Conservation (phyloP, 495 filamentous ascomycete genomes). For the Poronia punctata region DNA sequence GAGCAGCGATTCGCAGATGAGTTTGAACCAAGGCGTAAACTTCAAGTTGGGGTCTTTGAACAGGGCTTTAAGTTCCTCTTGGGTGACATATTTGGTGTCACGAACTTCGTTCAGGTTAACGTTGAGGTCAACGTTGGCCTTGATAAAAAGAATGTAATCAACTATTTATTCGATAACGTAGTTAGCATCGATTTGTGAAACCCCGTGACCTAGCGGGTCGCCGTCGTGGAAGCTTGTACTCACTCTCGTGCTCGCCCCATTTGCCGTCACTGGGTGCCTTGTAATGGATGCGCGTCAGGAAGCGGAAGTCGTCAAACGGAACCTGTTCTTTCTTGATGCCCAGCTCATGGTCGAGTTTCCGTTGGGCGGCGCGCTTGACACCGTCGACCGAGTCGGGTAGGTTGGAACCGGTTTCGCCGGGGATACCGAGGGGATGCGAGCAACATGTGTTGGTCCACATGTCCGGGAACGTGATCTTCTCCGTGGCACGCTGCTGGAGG, state of each 20-base stretch:
- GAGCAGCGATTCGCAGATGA: slow-evolving; percentile 95
- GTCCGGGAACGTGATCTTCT: slow-evolving; percentile 99
- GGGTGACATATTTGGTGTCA: slow-evolving; percentile 74
- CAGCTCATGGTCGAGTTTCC: slow-evolving; percentile 90
- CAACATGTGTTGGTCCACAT: slow-evolving; percentile 99
- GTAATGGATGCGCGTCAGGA: slow-evolving; percentile 96
- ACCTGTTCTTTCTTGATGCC: slow-evolving; percentile 88
- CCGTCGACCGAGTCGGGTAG: slow-evolving; percentile 73
- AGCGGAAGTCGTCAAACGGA: slow-evolving; percentile 85
- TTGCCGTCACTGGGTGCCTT: slow-evolving; percentile 93
- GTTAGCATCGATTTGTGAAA: slow-evolving; percentile 4
- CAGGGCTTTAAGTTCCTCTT: slow-evolving; percentile 75
- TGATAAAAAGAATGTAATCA: slow-evolving; percentile 98
- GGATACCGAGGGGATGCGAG: slow-evolving; percentile 89
- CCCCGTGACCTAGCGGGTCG: not conserved
- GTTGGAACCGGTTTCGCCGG: slow-evolving; percentile 82
- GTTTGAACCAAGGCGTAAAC: slow-evolving; percentile 99
- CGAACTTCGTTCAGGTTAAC: slow-evolving; percentile 82
- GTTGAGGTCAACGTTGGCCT: slow-evolving; percentile 77
- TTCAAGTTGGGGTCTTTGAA: slow-evolving; percentile 71
- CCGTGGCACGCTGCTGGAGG: slow-evolving; percentile 87
- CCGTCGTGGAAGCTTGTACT: slow-evolving; percentile 30
- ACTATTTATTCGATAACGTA: slow-evolving; percentile 46
- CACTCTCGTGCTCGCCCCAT: slow-evolving; percentile 99
- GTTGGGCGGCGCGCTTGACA: slow-evolving; percentile 82